These are phyloP conservation scores for Camellia japonica DNA, from an alignment of 148 eudicot species.

Conservation along the genomic window DNA sequence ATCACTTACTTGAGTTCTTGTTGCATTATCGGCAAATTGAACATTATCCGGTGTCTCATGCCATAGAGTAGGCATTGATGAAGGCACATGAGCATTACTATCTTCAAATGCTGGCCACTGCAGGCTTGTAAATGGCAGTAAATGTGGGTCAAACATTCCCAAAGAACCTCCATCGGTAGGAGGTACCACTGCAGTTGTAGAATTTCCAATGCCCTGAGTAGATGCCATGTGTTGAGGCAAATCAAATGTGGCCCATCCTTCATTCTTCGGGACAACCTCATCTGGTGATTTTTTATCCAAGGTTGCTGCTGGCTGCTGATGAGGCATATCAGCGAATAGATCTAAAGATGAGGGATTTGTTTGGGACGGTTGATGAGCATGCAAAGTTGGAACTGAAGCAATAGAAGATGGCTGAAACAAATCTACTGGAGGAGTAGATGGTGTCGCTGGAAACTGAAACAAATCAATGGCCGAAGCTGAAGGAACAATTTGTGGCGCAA, in stretches of 20 bases:
- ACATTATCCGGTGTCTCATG: slow-evolving; percentile 35
- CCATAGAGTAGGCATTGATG: slow-evolving; percentile 41
- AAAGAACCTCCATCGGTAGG: slow-evolving; percentile 27
- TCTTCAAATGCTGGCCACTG: slow-evolving; percentile 45
- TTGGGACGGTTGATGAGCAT: slow-evolving; percentile 33
- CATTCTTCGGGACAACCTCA: slow-evolving; percentile 37
- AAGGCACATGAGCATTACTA: slow-evolving; percentile 29
- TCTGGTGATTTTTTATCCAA: slow-evolving; percentile 29
- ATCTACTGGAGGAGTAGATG: slow-evolving; percentile 33
- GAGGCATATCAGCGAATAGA: slow-evolving; percentile 31
- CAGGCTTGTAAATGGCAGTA: slow-evolving; percentile 23
- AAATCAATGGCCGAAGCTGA: slow-evolving; percentile 32
- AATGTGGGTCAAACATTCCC: slow-evolving; percentile 21
- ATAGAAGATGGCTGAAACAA: slow-evolving; percentile 38
- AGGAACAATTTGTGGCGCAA: slow-evolving; percentile 28
- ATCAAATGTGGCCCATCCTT: slow-evolving; percentile 94
- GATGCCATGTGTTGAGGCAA: slow-evolving; percentile 35
- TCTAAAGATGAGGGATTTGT: slow-evolving; percentile 34
- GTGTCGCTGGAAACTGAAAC: slow-evolving; percentile 47
- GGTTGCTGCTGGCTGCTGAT: slow-evolving; percentile 32
- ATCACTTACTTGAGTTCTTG: slow-evolving; percentile 46
- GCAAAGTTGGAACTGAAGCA: slow-evolving; percentile 36
- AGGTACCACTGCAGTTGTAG: slow-evolving; percentile 27
- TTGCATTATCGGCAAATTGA: slow-evolving; percentile 27
- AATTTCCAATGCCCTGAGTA: slow-evolving; percentile 20